Evolutionary conservation across 75 land plant species (phyloP).

Genomic region (Pinus albicaulis): DNA sequence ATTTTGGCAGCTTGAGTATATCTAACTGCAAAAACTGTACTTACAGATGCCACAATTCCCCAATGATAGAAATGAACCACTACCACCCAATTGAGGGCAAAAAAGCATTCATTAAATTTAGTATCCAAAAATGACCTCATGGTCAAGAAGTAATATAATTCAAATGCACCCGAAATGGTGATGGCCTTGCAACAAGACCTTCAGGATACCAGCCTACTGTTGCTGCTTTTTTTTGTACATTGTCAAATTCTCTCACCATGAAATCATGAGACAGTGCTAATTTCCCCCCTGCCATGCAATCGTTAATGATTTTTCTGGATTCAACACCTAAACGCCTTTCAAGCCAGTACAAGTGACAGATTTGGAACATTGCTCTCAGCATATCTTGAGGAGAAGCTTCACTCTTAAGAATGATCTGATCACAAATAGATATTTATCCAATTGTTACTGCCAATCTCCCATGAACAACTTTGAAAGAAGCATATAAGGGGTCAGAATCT

Average conservation of each 20-base stretch:
- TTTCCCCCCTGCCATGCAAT: slow-evolving; percentile 71
- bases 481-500: slow-evolving; percentile 3
- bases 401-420: slow-evolving; percentile 79
- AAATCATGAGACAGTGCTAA: slow-evolving; percentile 62
- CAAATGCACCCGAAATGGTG: slow-evolving; percentile 52
- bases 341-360: slow-evolving; percentile 72
- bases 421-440: not conserved
- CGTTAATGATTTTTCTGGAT: slow-evolving; percentile 27
- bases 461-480: not conserved
- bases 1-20: not conserved
- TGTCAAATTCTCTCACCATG: slow-evolving; percentile 65
- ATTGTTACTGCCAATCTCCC: not conserved
- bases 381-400: slow-evolving; percentile 71
- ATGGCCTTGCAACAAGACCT: slow-evolving; percentile 88
- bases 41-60: not conserved
- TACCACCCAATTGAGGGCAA: not conserved
- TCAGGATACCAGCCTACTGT: slow-evolving; percentile 78
- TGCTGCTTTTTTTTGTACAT: slow-evolving; percentile 40
- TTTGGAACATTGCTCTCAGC: slow-evolving; percentile 87
- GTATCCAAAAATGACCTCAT: not conserved
- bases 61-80: not conserved
- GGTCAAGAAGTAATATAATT: slow-evolving; percentile 12
- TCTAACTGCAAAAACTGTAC: not conserved
- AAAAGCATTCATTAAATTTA: not conserved
- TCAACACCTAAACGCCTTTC: slow-evolving; percentile 43